phyloP scores from a whole-genome alignment of 2,329 filamentous ascomycete genomes.

The Endothia cerciana region DNA sequence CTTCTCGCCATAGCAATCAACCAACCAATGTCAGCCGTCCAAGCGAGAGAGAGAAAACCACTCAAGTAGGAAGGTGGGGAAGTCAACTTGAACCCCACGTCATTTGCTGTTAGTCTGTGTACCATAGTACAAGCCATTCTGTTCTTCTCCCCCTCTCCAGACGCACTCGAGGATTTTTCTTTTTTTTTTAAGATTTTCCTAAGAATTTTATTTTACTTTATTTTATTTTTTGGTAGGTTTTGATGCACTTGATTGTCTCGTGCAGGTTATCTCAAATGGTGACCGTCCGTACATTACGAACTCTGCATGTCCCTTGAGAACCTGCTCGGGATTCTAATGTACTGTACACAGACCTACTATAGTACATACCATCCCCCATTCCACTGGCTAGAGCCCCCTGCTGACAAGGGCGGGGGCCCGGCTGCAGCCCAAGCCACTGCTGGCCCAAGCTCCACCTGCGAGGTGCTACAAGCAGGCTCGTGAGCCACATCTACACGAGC shows the following conservation, averaged over 20 bases:
- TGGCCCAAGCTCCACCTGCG: conserved; percentile 1
- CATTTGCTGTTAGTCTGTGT: neutral
- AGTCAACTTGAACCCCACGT: neutral
- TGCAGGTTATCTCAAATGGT: too few species aligned
- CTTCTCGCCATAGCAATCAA: too few species aligned
- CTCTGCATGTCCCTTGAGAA: too few species aligned
- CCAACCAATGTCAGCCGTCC: conserved; percentile 1
- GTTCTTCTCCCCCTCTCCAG: too few species aligned
- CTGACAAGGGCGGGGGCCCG: neutral
- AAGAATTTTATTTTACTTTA: too few species aligned
- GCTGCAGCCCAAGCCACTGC: neutral
- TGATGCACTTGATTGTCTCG: too few species aligned
- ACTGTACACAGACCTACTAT: neutral
- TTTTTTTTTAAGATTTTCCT: too few species aligned
- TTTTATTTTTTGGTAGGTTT: too few species aligned
- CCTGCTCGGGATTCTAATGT: neutral
- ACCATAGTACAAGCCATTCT: too few species aligned
- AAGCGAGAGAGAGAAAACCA: neutral
- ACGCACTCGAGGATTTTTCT: too few species aligned
- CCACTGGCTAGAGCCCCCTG: neutral
- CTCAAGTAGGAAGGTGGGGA: conserved; percentile 14
- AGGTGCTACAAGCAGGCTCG: neutral
- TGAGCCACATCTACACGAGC: neutral
- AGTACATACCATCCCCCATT: neutral
- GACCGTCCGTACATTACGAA: too few species aligned